phyloP scores from a whole-genome alignment of 2,329 filamentous ascomycete genomes.

The Clarireedia sp. region DNA sequence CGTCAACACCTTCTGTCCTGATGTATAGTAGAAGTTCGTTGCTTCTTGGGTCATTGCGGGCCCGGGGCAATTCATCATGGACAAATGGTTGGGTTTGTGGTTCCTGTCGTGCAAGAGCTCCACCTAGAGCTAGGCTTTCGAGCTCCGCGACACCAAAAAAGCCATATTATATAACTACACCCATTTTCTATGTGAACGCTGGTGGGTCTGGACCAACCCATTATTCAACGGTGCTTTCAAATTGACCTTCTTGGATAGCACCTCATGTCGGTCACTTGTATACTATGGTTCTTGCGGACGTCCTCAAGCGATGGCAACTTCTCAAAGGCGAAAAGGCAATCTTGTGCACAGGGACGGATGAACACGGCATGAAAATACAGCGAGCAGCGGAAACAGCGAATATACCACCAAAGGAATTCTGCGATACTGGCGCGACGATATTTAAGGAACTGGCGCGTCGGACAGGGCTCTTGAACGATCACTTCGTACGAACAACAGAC shows the following conservation, averaged over 20 bases:
- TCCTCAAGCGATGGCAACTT: slow-evolving; percentile 84
- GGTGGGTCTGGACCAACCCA: slow-evolving; percentile 39
- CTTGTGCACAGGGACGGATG: slow-evolving; percentile 87
- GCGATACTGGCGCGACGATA: slow-evolving; percentile 71
- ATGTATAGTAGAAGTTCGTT: slow-evolving; percentile 14
- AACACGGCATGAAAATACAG: slow-evolving; percentile 97
- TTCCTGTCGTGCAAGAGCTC: slow-evolving; percentile 15
- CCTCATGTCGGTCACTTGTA: slow-evolving; percentile 95
- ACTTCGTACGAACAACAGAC: slow-evolving; percentile 91
- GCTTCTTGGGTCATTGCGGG: slow-evolving; percentile 14
- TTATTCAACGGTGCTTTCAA: background rate
- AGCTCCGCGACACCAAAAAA: slow-evolving; percentile 42
- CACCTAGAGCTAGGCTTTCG: slow-evolving; percentile 12
- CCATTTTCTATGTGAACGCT: slow-evolving; percentile 98
- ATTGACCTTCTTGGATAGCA: slow-evolving; percentile 39
- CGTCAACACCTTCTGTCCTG: background rate
- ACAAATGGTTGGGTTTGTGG: slow-evolving; percentile 20
- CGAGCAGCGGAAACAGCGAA: slow-evolving; percentile 67
- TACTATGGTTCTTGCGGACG: slow-evolving; percentile 82
- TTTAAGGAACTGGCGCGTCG: slow-evolving; percentile 68
- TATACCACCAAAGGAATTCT: slow-evolving; percentile 73
- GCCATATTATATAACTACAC: slow-evolving; percentile 91
- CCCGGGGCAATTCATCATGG: slow-evolving; percentile 6
- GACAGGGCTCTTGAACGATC: slow-evolving; percentile 66
- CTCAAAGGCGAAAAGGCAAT: slow-evolving; percentile 65